These are phyloP conservation scores for Liquidambar formosana DNA, from an alignment of 164 flowering plant species.

Conservation along the genomic window DNA sequence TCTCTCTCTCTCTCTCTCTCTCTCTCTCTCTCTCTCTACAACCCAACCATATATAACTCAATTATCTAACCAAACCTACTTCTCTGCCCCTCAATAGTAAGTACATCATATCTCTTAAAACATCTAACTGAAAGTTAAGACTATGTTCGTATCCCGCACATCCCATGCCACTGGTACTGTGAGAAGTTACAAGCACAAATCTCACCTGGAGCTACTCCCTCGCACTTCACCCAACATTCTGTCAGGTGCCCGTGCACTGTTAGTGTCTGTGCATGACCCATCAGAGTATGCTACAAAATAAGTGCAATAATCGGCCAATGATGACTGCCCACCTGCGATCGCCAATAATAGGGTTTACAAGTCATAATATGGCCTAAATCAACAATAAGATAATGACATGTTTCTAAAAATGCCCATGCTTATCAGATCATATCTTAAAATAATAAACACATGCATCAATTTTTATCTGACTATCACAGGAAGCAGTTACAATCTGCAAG, in stretches of 20 bases:
- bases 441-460: background rate
- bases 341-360: background rate
- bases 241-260: constrained; percentile 95
- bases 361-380: background rate
- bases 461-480: background rate
- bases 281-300: constrained; percentile 99
- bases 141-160: background rate
- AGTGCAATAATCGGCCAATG: constrained; percentile 98
- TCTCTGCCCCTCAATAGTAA: background rate
- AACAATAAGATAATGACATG: background rate
- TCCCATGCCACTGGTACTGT: background rate
- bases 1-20: no score
- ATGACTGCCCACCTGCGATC: constrained; percentile 90
- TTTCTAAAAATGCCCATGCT: background rate
- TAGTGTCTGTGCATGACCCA: constrained; percentile 96
- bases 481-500: background rate
- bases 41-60: background rate
- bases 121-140: background rate
- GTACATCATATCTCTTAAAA: background rate
- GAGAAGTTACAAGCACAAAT: constrained; percentile 8
- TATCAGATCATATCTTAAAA: background rate
- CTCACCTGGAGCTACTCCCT: constrained; percentile 87
- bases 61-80: background rate
- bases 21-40: no score
- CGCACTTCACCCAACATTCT: constrained; percentile 99